These are phyloP conservation scores for Penicillium frequentans DNA, from an alignment of 2,329 filamentous ascomycete genomes.

Conservation along the genomic window DNA sequence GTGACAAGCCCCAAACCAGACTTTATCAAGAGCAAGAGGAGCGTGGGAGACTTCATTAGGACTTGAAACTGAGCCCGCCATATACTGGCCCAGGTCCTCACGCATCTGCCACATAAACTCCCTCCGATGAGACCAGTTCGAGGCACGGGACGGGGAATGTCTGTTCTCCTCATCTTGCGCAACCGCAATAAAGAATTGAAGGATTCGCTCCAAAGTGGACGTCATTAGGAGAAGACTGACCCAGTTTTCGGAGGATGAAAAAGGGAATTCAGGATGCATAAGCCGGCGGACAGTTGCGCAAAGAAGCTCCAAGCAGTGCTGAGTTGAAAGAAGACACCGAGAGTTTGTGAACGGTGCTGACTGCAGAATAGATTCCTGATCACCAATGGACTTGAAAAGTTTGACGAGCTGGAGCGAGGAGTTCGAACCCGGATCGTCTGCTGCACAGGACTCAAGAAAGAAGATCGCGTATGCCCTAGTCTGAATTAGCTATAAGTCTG, in stretches of 20 bases:
- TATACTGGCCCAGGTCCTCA: constrained; percentile 19
- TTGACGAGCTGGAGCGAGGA: background rate
- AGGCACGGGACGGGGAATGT: background rate
- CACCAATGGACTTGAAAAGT: constrained; percentile 8
- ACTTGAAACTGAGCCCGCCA: constrained; percentile 1
- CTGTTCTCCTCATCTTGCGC: constrained; percentile 18
- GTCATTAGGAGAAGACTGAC: constrained; percentile 27
- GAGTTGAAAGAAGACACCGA: constrained; percentile 22
- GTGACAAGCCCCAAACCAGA: constrained; percentile 28
- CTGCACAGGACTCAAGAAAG: constrained; percentile 25
- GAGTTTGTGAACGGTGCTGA: constrained; percentile 24
- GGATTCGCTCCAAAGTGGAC: constrained; percentile 25
- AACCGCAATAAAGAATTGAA: constrained; percentile 23
- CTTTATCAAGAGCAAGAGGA: constrained; percentile 13
- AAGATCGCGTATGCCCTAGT: constrained; percentile 24
- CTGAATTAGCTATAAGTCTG: background rate
- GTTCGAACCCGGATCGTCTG: background rate
- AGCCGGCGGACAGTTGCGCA: constrained; percentile 24
- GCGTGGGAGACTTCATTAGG: background rate
- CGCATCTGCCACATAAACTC: constrained; percentile 30
- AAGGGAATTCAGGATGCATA: constrained; percentile 26
- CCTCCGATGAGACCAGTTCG: constrained; percentile 22
- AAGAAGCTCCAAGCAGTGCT: constrained; percentile 28
- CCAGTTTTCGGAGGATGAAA: constrained; percentile 24
- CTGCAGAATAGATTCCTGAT: constrained; percentile 24